A percentile compares a stretch with the other conserved stretches of the same genome.
These are phyloP conservation scores for Thuja plicata DNA, from an alignment of 83 land plant species.

Conservation along the genomic window DNA sequence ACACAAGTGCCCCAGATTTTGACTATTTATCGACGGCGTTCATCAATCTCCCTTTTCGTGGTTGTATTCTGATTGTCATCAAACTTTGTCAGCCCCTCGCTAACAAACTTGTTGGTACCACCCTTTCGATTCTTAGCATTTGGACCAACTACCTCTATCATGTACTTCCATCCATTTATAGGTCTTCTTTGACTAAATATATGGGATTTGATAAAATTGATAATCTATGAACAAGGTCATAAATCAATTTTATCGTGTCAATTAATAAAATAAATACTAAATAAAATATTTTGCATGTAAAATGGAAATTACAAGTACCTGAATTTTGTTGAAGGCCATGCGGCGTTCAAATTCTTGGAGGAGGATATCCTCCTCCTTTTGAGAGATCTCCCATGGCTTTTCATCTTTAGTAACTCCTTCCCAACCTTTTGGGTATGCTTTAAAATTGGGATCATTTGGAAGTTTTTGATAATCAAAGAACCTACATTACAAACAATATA, in stretches of 20 bases:
- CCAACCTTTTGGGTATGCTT: conserved; percentile 78
- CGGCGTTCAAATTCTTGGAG: conserved; percentile 86
- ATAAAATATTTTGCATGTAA: neutral
- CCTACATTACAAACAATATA: conserved; percentile 30
- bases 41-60: neutral
- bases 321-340: conserved; percentile 75
- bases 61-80: conserved; percentile 40
- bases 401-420: conserved; percentile 68
- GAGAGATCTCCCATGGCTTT: conserved; percentile 70
- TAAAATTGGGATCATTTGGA: conserved; percentile 55
- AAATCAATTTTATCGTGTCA: neutral
- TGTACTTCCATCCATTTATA: conserved; percentile 90
- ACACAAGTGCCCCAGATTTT: neutral
- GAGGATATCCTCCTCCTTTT: conserved; percentile 78
- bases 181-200: conserved; percentile 84
- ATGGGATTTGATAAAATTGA: conserved; percentile 76
- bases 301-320: conserved; percentile 39
- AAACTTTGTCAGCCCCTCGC: conserved; percentile 55
- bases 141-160: conserved; percentile 80
- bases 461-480: conserved; percentile 45
- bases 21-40: neutral
- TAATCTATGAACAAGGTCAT: conserved; percentile 49
- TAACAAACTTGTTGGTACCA: conserved; percentile 48
- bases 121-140: conserved; percentile 70
- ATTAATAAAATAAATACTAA: neutral